Conservation (phyloP, 768 basidiomycete genomes). For the Clavulina sp. region DNA sequence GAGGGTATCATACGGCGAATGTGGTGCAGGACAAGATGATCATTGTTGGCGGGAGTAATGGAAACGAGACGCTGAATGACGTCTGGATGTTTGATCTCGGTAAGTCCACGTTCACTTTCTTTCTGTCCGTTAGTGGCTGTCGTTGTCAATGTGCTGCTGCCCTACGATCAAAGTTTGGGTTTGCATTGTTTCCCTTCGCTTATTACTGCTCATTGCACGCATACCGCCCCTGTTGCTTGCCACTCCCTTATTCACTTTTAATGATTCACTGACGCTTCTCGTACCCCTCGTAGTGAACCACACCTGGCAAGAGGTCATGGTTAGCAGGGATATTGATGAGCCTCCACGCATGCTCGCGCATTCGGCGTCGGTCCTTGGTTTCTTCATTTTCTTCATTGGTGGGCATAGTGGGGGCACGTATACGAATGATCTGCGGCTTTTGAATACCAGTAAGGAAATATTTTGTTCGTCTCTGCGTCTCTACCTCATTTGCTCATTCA, state of each 20-base stretch:
- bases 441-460: constrained; percentile 56
- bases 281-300: constrained; percentile 15
- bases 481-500: background rate
- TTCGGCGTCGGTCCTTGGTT: constrained; percentile 77
- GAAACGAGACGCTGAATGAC: constrained; percentile 72
- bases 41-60: constrained; percentile 82
- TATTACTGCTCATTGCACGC: no score
- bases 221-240: no score
- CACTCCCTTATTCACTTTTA: background rate
- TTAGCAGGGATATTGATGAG: constrained; percentile 15
- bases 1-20: constrained; percentile 87
- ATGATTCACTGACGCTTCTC: background rate
- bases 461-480: constrained; percentile 7
- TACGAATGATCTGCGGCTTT: constrained; percentile 48
- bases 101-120: constrained; percentile 22
- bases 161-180: background rate
- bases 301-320: constrained; percentile 19
- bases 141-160: background rate
- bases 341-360: constrained; percentile 58
- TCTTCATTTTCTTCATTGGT: constrained; percentile 76
- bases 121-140: background rate
- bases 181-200: no score
- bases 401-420: constrained; percentile 76
- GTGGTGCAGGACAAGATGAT: constrained; percentile 74
- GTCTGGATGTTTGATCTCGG: constrained; percentile 77